Evolutionary conservation across 495 filamentous ascomycete species (phyloP), one percentile per base, ranked within the genome.

Genomic region (Xylaria nigripes): DNA sequence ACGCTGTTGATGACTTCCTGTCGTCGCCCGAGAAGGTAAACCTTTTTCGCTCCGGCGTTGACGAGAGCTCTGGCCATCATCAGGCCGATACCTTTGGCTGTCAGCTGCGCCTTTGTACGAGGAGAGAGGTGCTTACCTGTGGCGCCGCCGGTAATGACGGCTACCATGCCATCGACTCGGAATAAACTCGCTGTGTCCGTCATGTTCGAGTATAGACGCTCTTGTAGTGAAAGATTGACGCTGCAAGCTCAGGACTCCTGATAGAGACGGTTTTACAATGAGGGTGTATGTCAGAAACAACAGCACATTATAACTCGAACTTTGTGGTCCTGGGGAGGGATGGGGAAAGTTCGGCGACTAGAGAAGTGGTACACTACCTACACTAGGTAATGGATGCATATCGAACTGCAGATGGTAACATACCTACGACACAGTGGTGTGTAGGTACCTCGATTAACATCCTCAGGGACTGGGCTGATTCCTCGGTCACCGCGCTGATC

Each of bases 1-100:
- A 72, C 72, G 29, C 67, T 62, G 27, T 78, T 65, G 8, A 82
- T 74, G 1, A 72, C 58, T 22, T 81, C 73, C 47, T 68, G 59
- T 12, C 81, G 73, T 12, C 84, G 69, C 19, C 81, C 82, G 27
- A 84, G 54, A 55, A 86, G 82, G 70, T 83, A 86, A 30, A 87
- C 77, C 65, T 79, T 83, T 10, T 65, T 57, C n/a, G 83, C 82
- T 6, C 83, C 83, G 56, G 81, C 81, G 19, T 58, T 55, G 1
- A 69, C 81, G 7, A 86, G 71, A 5, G 78, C 81, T 54, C 71
- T 72, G 5, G 82, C 72, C 73, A 85, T 85, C 62, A 73, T 74
- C 1, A 74, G 57, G 4, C 82, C 82, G 51, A 84, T 78, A 4
- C 81, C 81, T 82, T 16, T 29, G 2, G 6, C n/a, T 29, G 30